Evolutionary conservation across 129 eudicot species (phyloP), one percentile per base, ranked within the genome.

Genomic region (Helichrysum umbraculigerum): DNA sequence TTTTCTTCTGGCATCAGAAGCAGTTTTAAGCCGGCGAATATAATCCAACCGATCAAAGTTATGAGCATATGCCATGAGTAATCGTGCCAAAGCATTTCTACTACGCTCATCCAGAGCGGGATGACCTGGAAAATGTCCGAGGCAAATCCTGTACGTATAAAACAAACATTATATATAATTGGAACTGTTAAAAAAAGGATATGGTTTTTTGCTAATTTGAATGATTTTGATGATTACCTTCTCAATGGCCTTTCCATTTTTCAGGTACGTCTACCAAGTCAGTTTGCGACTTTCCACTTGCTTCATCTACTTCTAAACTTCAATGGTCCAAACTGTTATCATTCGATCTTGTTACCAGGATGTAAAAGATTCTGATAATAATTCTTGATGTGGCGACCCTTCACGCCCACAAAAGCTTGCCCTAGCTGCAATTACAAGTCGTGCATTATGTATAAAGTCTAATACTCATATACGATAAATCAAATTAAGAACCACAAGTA

Each of bases 1-100:
- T 95, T 95, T 88, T 95, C 99, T 84, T 95, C 99, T 12, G 97
- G 93, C 99, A 95, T 95, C 80, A 95, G 79, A 79, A 95, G 99
- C 84, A 95, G 80, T 68, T 91, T 81, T 74, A 95, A 78, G 39
- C 96, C 97, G 1, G 97, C 99, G 37, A 95, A 95, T 12, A 56
- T 78, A 75, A 81, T 70, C 72, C 60, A 76, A 70, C 19, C 51
- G 8, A 79, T 68, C 56, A 54, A 12, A 17, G 32, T 69, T 4
- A 68, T 50, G 88, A 69, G 97, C 98, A 88, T 94, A 94, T 51
- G 98, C 98, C 8, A 91, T 94, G 84, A 94, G 98, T 62, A 94
- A 76, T 75, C 96, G 98, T 81, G 97, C 86, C 79, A 94, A 81
- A 82, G 98, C 96, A 89, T 91, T 87, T 84, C 98, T 87, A 76